phyloP scores from a whole-genome alignment of 768 basidiomycete genomes.

The Lactarius sp. region DNA sequence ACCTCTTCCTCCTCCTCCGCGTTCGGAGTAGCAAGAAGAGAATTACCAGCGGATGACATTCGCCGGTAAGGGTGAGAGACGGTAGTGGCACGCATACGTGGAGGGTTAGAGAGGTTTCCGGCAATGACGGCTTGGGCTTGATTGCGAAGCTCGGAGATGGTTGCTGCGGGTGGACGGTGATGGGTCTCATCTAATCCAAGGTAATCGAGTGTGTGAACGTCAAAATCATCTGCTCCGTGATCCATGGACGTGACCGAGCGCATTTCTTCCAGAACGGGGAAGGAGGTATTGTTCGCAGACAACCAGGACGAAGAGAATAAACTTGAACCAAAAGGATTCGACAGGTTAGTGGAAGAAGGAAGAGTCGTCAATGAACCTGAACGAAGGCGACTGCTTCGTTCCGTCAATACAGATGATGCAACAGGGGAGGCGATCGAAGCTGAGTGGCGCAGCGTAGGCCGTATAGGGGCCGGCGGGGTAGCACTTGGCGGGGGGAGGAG shows the following conservation, averaged over 20 bases:
- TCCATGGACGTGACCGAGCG: constrained; percentile 77
- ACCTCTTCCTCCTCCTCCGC: constrained; percentile 73
- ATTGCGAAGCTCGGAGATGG: constrained; percentile 81
- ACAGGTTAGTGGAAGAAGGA: constrained; percentile 56
- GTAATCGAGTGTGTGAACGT: constrained; percentile 94
- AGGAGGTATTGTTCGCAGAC: constrained; percentile 49
- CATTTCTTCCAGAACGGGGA: constrained; percentile 70
- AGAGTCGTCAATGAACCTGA: constrained; percentile 92
- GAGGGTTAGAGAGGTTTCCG: constrained; percentile 72
- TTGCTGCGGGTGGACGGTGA: constrained; percentile 71
- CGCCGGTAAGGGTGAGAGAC: constrained; percentile 89
- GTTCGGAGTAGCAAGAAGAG: constrained; percentile 57
- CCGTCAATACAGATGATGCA: constrained; percentile 46
- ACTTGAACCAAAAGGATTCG: constrained; percentile 81
- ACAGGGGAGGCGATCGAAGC: constrained; percentile 59
- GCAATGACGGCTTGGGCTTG: constrained; percentile 90
- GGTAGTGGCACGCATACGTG: constrained; percentile 81
- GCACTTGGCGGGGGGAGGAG: constrained; percentile 37
- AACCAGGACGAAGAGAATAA: constrained; percentile 92
- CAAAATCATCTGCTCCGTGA: constrained; percentile 79
- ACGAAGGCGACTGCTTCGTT: constrained; percentile 78
- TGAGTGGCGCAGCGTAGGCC: constrained; percentile 73
- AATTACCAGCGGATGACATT: constrained; percentile 53
- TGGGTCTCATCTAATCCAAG: constrained; percentile 82
- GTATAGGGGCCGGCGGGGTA: constrained; percentile 43